Evolutionary conservation across 164 flowering plant genomes (phyloP).

Genomic region (Kingdonia uniflora): DNA sequence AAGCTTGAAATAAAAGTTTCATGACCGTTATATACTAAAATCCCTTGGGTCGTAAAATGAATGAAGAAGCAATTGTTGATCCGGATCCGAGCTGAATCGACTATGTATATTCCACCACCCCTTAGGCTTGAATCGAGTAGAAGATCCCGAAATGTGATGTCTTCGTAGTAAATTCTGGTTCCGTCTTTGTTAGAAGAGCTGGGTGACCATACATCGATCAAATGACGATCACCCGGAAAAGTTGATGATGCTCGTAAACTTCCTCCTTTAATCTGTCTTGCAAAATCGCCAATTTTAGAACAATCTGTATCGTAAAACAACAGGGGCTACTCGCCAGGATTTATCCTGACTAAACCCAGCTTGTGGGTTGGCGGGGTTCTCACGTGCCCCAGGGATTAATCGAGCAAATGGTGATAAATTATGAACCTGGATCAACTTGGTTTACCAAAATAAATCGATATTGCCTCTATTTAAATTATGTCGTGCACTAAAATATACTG

Average conservation of each 20-base stretch:
- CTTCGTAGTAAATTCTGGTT: constrained; percentile 26
- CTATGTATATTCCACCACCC: constrained; percentile 35
- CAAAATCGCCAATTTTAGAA: too few species aligned
- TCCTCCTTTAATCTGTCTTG: constrained; percentile 27
- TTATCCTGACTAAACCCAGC: too few species aligned
- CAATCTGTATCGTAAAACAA: too few species aligned
- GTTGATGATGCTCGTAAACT: constrained; percentile 31
- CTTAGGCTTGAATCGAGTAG: constrained; percentile 33
- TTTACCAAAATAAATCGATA: too few species aligned
- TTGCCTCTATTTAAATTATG: too few species aligned
- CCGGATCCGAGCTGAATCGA: constrained; percentile 36
- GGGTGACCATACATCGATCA: constrained; percentile 26
- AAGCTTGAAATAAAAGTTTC: constrained; percentile 15
- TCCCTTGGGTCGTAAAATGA: constrained; percentile 17
- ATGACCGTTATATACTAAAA: constrained; percentile 13
- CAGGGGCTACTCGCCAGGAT: too few species aligned
- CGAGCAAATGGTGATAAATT: too few species aligned
- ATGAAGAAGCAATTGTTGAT: constrained; percentile 18
- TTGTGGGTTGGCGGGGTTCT: too few species aligned
- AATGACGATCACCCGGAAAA: constrained; percentile 33
- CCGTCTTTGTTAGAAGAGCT: constrained; percentile 5
- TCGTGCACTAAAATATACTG: too few species aligned
- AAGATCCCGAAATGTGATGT: constrained; percentile 38
- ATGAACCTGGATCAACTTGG: too few species aligned
- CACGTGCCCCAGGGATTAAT: too few species aligned